phyloP scores from a whole-genome alignment of 805 yeast genomes.

The Yamadazyma takamatsuzukensis region DNA sequence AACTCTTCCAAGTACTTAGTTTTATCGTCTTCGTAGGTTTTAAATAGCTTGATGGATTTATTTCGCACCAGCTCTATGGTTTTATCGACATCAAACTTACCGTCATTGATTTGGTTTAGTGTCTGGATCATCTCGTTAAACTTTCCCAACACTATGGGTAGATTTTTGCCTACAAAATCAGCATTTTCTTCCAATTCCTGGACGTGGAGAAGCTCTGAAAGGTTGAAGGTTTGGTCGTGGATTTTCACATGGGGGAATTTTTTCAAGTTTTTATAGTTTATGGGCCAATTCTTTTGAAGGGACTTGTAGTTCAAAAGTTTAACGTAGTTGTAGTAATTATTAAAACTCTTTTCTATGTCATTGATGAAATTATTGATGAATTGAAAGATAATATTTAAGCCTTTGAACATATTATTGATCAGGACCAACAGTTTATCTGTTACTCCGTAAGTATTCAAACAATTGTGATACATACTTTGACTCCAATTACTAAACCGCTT shows the following conservation, averaged over 20 bases:
- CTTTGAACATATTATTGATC: conserved; percentile 40
- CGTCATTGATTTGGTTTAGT: conserved; percentile 35
- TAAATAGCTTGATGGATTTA: conserved; percentile 30
- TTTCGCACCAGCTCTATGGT: conserved; percentile 40
- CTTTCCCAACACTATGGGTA: conserved; percentile 28
- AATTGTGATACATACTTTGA: conserved; percentile 35
- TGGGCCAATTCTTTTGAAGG: conserved; percentile 33
- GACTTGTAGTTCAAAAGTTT: conserved; percentile 40
- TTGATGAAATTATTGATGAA: conserved; percentile 46
- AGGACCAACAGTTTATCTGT: conserved; percentile 27
- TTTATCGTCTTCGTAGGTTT: conserved; percentile 6
- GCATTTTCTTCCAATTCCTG: conserved; percentile 28
- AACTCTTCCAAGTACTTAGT: background rate
- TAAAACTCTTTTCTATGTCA: conserved; percentile 48
- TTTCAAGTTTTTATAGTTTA: conserved; percentile 31
- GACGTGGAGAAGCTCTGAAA: conserved; percentile 32
- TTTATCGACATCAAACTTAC: conserved; percentile 33
- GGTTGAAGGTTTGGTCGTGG: conserved; percentile 17
- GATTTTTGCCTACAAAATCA: conserved; percentile 17
- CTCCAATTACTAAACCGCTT: conserved; percentile 52
- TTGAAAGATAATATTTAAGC: conserved; percentile 45
- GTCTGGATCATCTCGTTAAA: conserved; percentile 30
- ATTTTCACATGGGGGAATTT: conserved; percentile 35
- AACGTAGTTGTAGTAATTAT: conserved; percentile 32
- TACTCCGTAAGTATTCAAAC: conserved; percentile 17